Base-by-base conservation (phyloP, 805 yeast species). In the Alloascoidea africana region DNA sequence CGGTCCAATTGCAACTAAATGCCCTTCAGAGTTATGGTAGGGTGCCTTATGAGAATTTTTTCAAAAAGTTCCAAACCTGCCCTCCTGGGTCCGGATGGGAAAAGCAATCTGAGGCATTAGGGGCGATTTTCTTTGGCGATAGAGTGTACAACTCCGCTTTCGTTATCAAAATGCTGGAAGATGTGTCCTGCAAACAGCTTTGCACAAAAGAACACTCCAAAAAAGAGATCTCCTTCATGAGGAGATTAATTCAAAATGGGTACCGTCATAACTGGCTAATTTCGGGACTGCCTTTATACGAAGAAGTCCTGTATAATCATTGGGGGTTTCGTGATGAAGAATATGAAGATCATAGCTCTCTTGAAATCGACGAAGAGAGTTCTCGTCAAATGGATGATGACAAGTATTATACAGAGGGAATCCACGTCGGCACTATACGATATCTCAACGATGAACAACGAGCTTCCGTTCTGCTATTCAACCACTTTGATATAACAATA, bases 251-350 rank as follows among this genome's bases (percentile, higher is more conserved):
- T 46, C 67, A 76, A 45, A 84, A 87, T 36, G 87, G 86, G 2
- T 91, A 83, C 56, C 72, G 68, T 51, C 83, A 84, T 57, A 89
- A 89, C 55, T 89, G 97, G 97, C 65, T 87, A 38, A 62, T 91
- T 40, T 98, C 91, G 55, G 96, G 96, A 2, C 70, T 91, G 47
- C 98, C 98, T 6, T 94, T 86, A 4, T 94, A 94, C 3, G 74
- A n/a, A n/a, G n/a, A n/a, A n/a, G n/a, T n/a, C n/a, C n/a, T n/a
- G n/a, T n/a, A n/a, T n/a, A n/a, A n/a, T n/a, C n/a, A n/a, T n/a
- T n/a, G n/a, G n/a, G n/a, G n/a, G 52, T 56, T n/a, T 36, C 89
- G 82, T 49, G 53, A 54, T 38, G 68, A 71, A 48, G 76, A 87
- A 3, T 50, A 72, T 6, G 47, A 76, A 3, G 65, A 65, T 23